Evolutionary conservation across 2,329 filamentous ascomycete species (phyloP).

Genomic region (Alternaria ventricosa): DNA sequence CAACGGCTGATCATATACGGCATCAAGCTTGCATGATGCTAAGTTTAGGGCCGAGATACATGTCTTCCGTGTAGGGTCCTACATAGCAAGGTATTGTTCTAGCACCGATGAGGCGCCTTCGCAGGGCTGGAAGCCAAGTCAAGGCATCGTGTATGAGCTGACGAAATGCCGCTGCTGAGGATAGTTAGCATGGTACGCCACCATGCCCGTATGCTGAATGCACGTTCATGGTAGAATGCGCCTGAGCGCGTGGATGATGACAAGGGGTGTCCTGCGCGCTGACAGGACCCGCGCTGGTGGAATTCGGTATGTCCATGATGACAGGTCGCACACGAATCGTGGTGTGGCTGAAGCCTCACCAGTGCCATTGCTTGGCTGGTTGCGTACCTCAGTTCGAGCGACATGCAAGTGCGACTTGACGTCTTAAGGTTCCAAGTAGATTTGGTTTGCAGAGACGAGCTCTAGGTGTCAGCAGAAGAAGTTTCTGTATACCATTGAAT

Average conservation of each 20-base stretch:
- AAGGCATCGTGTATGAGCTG: constrained; percentile 22
- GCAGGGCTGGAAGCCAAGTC: constrained; percentile 17
- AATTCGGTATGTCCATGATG: constrained; percentile 17
- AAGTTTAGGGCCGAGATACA: constrained; percentile 21
- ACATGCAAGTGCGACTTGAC: neutral
- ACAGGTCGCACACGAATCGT: constrained; percentile 20
- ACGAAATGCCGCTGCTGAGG: constrained; percentile 19
- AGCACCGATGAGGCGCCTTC: constrained; percentile 12
- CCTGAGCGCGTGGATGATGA: constrained; percentile 34
- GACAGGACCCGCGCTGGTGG: constrained; percentile 23
- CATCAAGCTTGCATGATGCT: constrained; percentile 24
- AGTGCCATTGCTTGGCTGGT: constrained; percentile 26
- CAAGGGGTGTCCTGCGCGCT: constrained; percentile 41
- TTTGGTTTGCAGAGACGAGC: neutral
- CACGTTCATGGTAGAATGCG: constrained; percentile 33
- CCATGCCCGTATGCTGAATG: constrained; percentile 24
- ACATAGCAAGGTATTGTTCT: constrained; percentile 28
- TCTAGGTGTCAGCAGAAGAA: neutral
- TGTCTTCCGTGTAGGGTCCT: constrained; percentile 23
- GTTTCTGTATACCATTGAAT: neutral
- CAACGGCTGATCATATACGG: constrained; percentile 35
- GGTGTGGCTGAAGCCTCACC: constrained; percentile 33
- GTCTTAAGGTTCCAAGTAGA: neutral
- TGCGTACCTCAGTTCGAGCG: constrained; percentile 13
- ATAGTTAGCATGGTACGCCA: constrained; percentile 18